phyloP scores from a whole-genome alignment of 192 early-diverging fungal species.

The Radiomyces spectabilis region DNA sequence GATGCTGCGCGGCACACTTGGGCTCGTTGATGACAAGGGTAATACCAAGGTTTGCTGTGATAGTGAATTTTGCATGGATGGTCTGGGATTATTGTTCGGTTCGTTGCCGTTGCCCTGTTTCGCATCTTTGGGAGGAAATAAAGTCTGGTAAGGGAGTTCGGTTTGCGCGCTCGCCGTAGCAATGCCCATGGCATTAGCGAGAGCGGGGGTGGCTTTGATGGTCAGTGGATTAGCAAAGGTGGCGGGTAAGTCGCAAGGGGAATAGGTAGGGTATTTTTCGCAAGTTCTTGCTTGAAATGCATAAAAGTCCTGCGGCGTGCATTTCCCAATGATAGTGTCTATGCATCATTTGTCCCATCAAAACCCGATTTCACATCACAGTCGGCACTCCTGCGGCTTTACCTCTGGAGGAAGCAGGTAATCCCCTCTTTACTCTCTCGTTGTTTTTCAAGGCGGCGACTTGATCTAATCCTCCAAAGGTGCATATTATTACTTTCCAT shows the following conservation, averaged over 20 bases:
- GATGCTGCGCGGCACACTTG: conserved; percentile 37
- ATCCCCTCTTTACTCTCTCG: too few species aligned
- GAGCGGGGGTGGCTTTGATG: neutral
- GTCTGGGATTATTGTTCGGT: neutral
- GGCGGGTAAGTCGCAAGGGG: neutral
- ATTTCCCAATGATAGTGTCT: neutral
- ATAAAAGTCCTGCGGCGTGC: neutral
- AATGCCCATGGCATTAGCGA: conserved; percentile 13
- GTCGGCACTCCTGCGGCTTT: too few species aligned
- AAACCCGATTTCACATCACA: too few species aligned
- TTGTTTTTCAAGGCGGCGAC: too few species aligned
- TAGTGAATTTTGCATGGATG: neutral
- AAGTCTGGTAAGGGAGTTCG: conserved; percentile 9
- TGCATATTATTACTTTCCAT: neutral
- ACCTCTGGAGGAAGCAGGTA: too few species aligned
- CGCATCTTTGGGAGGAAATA: conserved; percentile 14
- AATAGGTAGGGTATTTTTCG: conserved; percentile 8
- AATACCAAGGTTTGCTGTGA: conserved; percentile 29
- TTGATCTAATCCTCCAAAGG: too few species aligned
- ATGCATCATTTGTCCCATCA: too few species aligned
- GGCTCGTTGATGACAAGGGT: conserved; percentile 33
- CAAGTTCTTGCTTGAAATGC: neutral
- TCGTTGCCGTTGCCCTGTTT: neutral
- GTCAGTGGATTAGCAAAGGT: neutral
- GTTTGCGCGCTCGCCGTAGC: neutral